phyloP scores from a whole-genome alignment of 164 flowering plant genomes.

The Tetrastigma voinierianum region DNA sequence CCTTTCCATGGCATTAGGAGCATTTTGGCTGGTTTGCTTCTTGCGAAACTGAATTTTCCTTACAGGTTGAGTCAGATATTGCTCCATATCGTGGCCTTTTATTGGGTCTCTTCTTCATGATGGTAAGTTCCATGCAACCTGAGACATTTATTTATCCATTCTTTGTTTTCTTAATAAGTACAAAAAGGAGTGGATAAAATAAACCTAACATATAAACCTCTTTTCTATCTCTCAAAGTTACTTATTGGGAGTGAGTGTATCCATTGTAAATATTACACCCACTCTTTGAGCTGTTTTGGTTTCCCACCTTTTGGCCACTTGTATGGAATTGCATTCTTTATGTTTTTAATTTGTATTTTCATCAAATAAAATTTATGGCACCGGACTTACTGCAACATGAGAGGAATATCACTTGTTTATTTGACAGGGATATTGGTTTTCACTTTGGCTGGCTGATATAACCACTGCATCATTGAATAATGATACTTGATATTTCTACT shows the following conservation, averaged over 20 bases:
- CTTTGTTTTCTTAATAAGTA: no score
- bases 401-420: not conserved
- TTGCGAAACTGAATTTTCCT: constrained; percentile 99
- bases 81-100: constrained; percentile 99
- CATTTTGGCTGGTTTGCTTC: constrained; percentile 98
- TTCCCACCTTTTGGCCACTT: not conserved
- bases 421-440: not conserved
- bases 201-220: not conserved
- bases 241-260: not conserved
- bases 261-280: not conserved
- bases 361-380: not conserved
- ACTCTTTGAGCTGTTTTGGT: not conserved
- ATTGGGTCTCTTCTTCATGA: constrained; percentile 97
- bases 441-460: not conserved
- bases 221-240: not conserved
- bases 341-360: not conserved
- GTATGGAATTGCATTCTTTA: no score
- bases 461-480: not conserved
- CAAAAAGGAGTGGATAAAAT: no score
- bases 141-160: not conserved
- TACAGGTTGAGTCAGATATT: constrained; percentile 99
- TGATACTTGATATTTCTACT: not conserved
- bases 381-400: not conserved
- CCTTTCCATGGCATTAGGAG: constrained; percentile 99
- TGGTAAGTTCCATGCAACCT: no score